Percentiles rank a stretch among this genome's conserved stretches.
These are phyloP conservation scores for Xylariaceae sp. DNA, from an alignment of 2,329 filamentous ascomycete species.

Conservation along the genomic window DNA sequence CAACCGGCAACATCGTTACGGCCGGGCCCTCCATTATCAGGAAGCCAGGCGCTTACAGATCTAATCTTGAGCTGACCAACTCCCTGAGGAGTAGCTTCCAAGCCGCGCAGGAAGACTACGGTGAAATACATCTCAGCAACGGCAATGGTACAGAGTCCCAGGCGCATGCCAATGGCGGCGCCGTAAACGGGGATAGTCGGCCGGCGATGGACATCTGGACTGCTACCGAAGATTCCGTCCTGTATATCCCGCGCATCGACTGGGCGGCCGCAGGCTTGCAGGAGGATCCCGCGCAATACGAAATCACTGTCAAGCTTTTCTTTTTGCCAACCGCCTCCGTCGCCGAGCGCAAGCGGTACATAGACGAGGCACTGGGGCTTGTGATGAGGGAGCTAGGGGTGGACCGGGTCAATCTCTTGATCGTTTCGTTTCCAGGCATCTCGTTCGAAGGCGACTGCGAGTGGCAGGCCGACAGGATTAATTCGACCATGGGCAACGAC, in stretches of 20 bases:
- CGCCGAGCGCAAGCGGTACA: conserved; percentile 61
- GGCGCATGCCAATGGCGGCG: conserved; percentile 28
- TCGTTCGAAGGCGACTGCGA: conserved; percentile 91
- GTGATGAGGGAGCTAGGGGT: conserved; percentile 77
- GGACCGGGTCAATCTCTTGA: conserved; percentile 74
- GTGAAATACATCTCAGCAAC: conserved; percentile 22
- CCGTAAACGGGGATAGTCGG: conserved; percentile 25
- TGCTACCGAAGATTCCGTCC: conserved; percentile 48
- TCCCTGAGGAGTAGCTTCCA: conserved; percentile 80
- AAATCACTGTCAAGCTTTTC: conserved; percentile 94
- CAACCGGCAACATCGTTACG: conserved; percentile 68
- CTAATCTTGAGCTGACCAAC: conserved; percentile 88
- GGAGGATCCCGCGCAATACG: conserved; percentile 81
- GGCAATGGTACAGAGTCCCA: conserved; percentile 20
- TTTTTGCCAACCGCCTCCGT: conserved; percentile 70
- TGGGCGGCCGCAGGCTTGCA: conserved; percentile 64
- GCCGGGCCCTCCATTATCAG: conserved; percentile 78
- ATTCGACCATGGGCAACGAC: conserved; percentile 57
- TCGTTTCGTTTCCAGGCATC: conserved; percentile 88
- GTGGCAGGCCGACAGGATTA: conserved; percentile 62
- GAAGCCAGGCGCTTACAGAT: conserved; percentile 70
- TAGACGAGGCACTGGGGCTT: conserved; percentile 70
- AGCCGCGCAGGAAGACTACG: conserved; percentile 62
- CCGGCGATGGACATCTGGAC: conserved; percentile 59
- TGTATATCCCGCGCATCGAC: conserved; percentile 76